Conservation (phyloP, 441 rosid species). For the Omphalea diandra region DNA sequence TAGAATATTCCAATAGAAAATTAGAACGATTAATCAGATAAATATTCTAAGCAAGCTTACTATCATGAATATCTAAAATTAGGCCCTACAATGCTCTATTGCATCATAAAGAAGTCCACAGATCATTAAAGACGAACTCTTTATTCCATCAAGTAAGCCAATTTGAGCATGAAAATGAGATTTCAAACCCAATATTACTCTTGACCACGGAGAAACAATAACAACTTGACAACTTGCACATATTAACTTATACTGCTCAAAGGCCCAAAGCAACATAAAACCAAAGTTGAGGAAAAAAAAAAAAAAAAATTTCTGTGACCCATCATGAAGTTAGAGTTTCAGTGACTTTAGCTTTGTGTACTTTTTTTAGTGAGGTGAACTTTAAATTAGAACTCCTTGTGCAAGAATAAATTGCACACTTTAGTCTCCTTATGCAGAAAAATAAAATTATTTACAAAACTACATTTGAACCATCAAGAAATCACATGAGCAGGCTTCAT, state of each 20-base stretch:
- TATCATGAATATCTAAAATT: not conserved
- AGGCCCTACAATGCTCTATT: not conserved
- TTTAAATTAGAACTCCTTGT: not conserved
- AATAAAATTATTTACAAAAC: not conserved
- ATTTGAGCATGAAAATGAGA: not conserved
- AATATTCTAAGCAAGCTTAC: not conserved
- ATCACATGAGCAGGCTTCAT: not conserved
- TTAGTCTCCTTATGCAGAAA: too few relatives aligned
- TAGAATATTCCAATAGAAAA: not conserved
- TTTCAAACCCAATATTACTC: not conserved
- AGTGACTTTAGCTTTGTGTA: not conserved
- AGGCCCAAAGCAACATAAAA: not conserved
- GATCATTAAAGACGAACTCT: not conserved
- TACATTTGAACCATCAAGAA: not conserved
- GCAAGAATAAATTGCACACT: not conserved
- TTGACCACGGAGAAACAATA: not conserved
- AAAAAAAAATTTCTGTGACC: not conserved
- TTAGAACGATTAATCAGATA: not conserved
- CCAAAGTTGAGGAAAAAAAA: not conserved
- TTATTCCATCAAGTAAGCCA: not conserved
- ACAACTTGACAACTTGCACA: not conserved
- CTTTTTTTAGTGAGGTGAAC: not conserved
- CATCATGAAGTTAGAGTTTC: not conserved
- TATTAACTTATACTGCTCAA: not conserved
- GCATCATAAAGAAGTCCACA: not conserved